phyloP scores from a whole-genome alignment of 208 protist genomes.

The Crithidia expoeki region DNA sequence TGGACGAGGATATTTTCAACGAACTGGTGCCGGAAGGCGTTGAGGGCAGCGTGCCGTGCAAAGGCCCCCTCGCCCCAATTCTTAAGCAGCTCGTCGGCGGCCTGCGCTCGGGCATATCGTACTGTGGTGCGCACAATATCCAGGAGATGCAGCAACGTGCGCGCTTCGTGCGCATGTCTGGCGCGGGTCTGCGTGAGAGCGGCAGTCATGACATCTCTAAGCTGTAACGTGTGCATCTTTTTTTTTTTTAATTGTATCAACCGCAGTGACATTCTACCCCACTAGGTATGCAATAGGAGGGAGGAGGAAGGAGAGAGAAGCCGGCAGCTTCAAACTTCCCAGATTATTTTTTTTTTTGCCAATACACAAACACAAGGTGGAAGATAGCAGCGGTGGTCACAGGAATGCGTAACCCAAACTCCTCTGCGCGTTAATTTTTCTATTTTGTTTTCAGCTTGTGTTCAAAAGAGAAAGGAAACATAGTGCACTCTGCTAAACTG shows the following conservation, averaged over 20 bases:
- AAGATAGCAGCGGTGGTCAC: conserved; percentile 6
- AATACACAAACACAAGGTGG: background rate
- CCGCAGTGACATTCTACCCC: too few relatives aligned
- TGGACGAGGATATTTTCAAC: conserved; percentile 86
- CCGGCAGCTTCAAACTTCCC: background rate
- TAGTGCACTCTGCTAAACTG: conserved; percentile 21
- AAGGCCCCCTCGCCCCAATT: conserved; percentile 79
- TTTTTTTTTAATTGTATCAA: background rate
- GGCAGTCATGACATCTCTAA: conserved; percentile 92
- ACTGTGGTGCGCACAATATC: conserved; percentile 82
- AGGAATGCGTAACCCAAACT: background rate
- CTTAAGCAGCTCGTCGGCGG: conserved; percentile 89
- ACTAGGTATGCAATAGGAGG: background rate
- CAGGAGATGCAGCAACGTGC: conserved; percentile 83
- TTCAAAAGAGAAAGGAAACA: conserved; percentile 21
- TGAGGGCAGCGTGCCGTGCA: conserved; percentile 88
- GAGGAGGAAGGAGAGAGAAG: background rate
- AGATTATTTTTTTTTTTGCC: conserved; percentile 3
- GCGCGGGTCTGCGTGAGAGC: conserved; percentile 81
- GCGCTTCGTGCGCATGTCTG: conserved; percentile 85
- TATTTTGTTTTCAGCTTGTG: conserved; percentile 10
- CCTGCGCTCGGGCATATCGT: conserved; percentile 89
- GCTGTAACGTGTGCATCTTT: conserved; percentile 41
- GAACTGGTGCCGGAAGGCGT: conserved; percentile 90
- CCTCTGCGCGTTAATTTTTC: conserved; percentile 3